These are phyloP conservation scores for Erigeron philadelphicus DNA, from an alignment of 140 eudicot genomes.

Conservation along the genomic window DNA sequence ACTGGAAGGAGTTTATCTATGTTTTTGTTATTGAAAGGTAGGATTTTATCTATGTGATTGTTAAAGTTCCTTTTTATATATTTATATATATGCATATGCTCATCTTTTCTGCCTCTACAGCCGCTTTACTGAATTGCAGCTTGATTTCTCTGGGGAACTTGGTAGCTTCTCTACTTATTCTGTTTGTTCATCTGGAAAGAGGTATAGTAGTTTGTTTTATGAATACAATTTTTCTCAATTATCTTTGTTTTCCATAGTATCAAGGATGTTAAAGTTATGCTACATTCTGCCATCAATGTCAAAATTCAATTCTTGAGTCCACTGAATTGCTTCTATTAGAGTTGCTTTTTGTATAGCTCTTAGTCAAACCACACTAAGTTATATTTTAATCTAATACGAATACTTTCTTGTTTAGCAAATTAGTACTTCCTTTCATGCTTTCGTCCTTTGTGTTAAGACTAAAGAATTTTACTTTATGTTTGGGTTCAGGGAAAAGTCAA, in stretches of 20 bases:
- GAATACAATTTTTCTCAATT: not conserved
- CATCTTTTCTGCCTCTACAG: slow-evolving; percentile 34
- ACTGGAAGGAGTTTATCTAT: not conserved
- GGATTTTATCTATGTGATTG: not conserved
- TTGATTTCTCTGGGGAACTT: slow-evolving; percentile 53
- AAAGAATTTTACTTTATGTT: not conserved
- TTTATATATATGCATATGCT: not conserved
- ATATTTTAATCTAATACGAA: not conserved
- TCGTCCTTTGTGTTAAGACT: slow-evolving; percentile 7
- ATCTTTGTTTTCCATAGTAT: slow-evolving; percentile 1
- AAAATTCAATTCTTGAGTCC: not conserved
- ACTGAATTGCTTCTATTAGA: not conserved
- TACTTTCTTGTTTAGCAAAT: slow-evolving; percentile 10
- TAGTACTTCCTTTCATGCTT: not conserved
- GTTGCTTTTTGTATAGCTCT: not conserved
- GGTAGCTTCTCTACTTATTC: slow-evolving; percentile 47
- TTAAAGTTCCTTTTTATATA: not conserved
- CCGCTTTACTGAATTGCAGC: slow-evolving; percentile 52
- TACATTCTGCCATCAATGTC: not conserved
- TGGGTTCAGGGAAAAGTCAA: not conserved
- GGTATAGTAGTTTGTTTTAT: slow-evolving; percentile 30
- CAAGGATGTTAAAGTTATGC: slow-evolving; percentile 17
- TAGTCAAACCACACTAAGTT: not conserved
- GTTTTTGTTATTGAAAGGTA: not conserved
- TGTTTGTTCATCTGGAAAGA: slow-evolving; percentile 35